phyloP scores from a whole-genome alignment of 2,329 filamentous ascomycete species.

The Ascochyta viciae-villosae region DNA sequence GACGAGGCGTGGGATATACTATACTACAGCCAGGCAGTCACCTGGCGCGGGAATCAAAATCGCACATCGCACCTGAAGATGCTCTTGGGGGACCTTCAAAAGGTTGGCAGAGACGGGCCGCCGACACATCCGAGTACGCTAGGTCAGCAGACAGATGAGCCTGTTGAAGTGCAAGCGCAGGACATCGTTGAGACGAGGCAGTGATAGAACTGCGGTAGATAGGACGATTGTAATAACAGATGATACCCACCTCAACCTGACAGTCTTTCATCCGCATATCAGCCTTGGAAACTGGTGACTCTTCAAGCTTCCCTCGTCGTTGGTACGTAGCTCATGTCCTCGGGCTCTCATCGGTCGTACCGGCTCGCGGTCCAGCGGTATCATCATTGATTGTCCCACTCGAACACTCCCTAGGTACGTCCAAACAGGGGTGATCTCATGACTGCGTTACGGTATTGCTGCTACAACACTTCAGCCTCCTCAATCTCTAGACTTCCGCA shows the following conservation, averaged over 20 bases:
- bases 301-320: too few species aligned
- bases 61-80: conserved; percentile 38
- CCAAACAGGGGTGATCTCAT: too few species aligned
- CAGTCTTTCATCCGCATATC: too few species aligned
- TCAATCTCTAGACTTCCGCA: not conserved
- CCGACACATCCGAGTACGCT: conserved; percentile 42
- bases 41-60: conserved; percentile 45
- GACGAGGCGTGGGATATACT: conserved; percentile 49
- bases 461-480: not conserved
- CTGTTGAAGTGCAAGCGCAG: not conserved
- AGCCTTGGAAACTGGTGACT: too few species aligned
- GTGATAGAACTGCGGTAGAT: not conserved
- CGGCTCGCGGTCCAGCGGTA: too few species aligned
- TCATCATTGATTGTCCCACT: too few species aligned
- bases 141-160: conserved; percentile 1
- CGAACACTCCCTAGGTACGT: too few species aligned
- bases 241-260: too few species aligned
- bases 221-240: not conserved
- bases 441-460: too few species aligned
- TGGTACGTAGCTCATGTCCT: too few species aligned
- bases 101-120: conserved; percentile 43
- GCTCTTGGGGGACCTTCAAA: conserved; percentile 39
- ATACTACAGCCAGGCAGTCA: conserved; percentile 49
- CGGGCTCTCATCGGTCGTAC: too few species aligned
- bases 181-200: not conserved